Evolutionary conservation across 108 stramenopile species (phyloP), one percentile per base, ranked within the genome.

Genomic region (Stephanodiscus triporus): DNA sequence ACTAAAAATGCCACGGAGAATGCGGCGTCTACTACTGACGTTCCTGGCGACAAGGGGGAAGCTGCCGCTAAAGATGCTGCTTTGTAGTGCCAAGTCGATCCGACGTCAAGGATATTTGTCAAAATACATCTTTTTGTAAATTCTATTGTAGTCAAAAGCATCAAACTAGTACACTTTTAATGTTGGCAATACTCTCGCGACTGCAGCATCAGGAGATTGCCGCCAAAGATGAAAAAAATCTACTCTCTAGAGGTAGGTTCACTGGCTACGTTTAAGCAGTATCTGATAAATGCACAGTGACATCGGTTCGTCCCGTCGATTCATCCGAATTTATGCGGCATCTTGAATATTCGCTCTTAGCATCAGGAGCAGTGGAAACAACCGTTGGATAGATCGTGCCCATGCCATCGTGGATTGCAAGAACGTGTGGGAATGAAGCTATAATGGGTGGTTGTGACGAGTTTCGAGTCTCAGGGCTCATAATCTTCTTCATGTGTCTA

Each of bases 11-110:
- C 43, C 20, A 4, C 49, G 4, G 9, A 20, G 17, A 20, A 50
- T 17, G 49, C 17, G 19, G 9, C 43, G 13, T n/a, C n/a, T n/a
- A n/a, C n/a, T n/a, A n/a, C n/a, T n/a, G n/a, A n/a, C n/a, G n/a
- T n/a, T n/a, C n/a, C n/a, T n/a, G n/a, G n/a, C n/a, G n/a, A n/a
- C 19, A 89, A 91, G 70, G 57, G 57, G 17, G 82, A 80, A 45
- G 16, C 16, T 17, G 43, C 43, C 14, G 16, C 43, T 14, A 16
- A 3, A 16, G 43, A 45, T 17, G 43, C 43, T 45, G 43, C 43
- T 16, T 16, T 34, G 16, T 45, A 45, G 14, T 45, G 43, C 43
- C 43, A 16, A 45, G 3, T 14, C 11, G 43, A 38, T 17, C 37
- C 20, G 14, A 14, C 59, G 17, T 61, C 60, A 61, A 9, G 36